Base-by-base conservation (phyloP, 2,329 filamentous ascomycete species). In the Colletotrichum tropicicola region DNA sequence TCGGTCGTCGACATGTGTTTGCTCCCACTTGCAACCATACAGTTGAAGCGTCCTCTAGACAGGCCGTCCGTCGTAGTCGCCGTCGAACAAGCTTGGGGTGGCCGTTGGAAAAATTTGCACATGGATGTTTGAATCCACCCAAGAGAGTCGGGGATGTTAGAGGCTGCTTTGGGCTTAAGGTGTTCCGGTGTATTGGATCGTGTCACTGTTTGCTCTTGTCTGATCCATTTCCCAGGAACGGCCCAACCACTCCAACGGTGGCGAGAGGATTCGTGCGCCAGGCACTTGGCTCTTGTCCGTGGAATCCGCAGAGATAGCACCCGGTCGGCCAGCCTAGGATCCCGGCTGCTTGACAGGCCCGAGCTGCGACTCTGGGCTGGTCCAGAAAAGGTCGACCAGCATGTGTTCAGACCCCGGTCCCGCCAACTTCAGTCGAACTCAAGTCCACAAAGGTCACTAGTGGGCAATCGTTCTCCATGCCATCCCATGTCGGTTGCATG, bases 231-330 rank as follows among this genome's bases (percentile, higher is more conserved):
- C 37, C 63, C 59, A 66, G 53, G 52, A 58, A 64, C 63, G 59
- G 53, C 63, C 60, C 45, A 66, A 59, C 63, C 63, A 64, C 59
- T 58, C 63, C 52, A 53, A 66, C 63, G 59, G 63, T 66, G 63
- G 59, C 59, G 54, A 66, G 17, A 39, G 52, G 51, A 47, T 41
- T 66, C 58, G 35, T 47, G 63, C 64, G 63, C 59, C 63, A 66
- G 63, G 45, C 63, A 66, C 59, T 53, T 66, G 63, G 59, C 59
- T 66, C 63, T 52, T 62, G 49, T 30, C 56, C 39, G 49, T 54
- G 41, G 48, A 59, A 41, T 51, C 62, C 62, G 58, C 62, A 53
- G 49, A 45, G 28, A 65, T 51, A 65, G 19, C 49, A 62, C 58
- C 49, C 45, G 45, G 58, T 56, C 49, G 49, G 49, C 23, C 49